A percentile compares a stretch with the other conserved stretches of the same genome.
These are phyloP conservation scores for Arthrocladium fulminans DNA, from an alignment of 2,329 filamentous ascomycete species.

Conservation along the genomic window DNA sequence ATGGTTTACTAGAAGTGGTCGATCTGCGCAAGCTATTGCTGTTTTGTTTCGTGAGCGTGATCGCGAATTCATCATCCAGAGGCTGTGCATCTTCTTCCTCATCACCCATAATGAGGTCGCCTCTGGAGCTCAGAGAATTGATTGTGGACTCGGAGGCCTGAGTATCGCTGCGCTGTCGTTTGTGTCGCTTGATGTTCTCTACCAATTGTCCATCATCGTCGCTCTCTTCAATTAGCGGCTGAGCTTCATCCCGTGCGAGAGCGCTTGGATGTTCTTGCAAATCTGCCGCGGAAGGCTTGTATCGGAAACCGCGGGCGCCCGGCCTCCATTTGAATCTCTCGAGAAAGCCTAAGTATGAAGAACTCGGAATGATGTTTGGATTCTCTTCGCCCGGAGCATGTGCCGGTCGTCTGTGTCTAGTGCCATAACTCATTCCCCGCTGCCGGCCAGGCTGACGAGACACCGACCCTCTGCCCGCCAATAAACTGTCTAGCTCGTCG, in stretches of 20 bases:
- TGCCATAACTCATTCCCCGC: conserved; percentile 83
- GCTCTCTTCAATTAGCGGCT: conserved; percentile 61
- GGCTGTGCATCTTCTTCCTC: conserved; percentile 92
- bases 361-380: conserved; percentile 82
- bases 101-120: conserved; percentile 85
- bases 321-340: conserved; percentile 76
- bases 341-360: conserved; percentile 75
- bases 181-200: conserved; percentile 28
- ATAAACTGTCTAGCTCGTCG: conserved; percentile 75
- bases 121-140: conserved; percentile 77
- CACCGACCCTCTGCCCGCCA: conserved; percentile 53
- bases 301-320: conserved; percentile 67
- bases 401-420: conserved; percentile 45
- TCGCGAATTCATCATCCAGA: conserved; percentile 83
- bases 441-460: conserved; percentile 58
- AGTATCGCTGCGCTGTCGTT: conserved; percentile 65
- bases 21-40: conserved; percentile 39
- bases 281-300: conserved; percentile 84
- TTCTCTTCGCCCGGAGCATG: conserved; percentile 41
- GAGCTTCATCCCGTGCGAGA: conserved; percentile 46
- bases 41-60: conserved; percentile 66
- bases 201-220: conserved; percentile 36
- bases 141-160: conserved; percentile 70
- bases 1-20: conserved; percentile 40
- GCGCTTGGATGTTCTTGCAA: conserved; percentile 73